phyloP scores from a whole-genome alignment of 345 rosid genomes.

The Jatropha curcas region DNA sequence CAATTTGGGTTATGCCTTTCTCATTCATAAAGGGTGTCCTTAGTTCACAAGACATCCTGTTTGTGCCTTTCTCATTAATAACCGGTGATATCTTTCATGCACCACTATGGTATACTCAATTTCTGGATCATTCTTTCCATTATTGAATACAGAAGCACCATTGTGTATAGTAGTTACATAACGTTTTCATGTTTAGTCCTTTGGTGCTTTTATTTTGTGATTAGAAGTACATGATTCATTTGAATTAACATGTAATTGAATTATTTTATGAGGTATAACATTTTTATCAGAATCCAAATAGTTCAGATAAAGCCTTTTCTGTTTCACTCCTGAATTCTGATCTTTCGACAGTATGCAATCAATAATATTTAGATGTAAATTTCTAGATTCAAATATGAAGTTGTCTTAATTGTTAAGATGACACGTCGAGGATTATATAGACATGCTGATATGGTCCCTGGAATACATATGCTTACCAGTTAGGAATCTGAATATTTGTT shows the following conservation, averaged over 20 bases:
- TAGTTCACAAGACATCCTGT: no score
- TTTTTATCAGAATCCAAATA: neutral
- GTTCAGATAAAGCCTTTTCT: neutral
- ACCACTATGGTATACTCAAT: neutral
- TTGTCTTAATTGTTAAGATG: neutral
- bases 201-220: neutral
- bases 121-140: neutral
- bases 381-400: neutral
- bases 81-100: neutral
- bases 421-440: neutral
- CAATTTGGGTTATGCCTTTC: neutral
- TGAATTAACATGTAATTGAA: neutral
- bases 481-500: neutral
- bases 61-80: no score
- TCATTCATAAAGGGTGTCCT: neutral
- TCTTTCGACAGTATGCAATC: neutral
- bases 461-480: neutral
- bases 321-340: neutral
- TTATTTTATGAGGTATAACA: neutral
- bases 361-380: neutral
- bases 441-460: neutral
- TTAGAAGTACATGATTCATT: neutral
- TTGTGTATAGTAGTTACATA: neutral
- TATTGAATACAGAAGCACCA: neutral
- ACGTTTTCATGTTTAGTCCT: neutral